A percentile compares a stretch with the other conserved stretches of the same genome.
Conservation (phyloP, 805 yeast species). For the Nakazawaea peltata region DNA sequence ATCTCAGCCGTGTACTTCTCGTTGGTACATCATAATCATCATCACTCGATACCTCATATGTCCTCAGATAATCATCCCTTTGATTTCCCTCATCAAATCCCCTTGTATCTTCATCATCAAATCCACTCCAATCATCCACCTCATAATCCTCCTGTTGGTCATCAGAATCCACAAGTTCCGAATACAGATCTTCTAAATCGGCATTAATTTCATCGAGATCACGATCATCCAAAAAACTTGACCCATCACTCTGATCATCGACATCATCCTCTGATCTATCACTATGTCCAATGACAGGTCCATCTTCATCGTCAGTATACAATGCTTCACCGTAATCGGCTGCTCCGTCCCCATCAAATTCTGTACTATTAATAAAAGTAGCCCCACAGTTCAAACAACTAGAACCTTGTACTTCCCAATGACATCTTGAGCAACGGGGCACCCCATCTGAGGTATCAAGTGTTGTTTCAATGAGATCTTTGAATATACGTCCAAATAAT, state of each 20-base stretch:
- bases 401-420: conserved; percentile 69
- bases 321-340: conserved; percentile 11
- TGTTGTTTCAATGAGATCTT: conserved; percentile 38
- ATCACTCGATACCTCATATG: too few relatives aligned
- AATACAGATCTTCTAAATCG: conserved; percentile 3
- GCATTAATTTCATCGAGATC: conserved; percentile 2
- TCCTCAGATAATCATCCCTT: too few relatives aligned
- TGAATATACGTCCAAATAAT: conserved; percentile 43
- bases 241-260: conserved; percentile 11
- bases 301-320: conserved; percentile 4
- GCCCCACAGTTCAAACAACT: conserved; percentile 65
- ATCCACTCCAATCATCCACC: too few relatives aligned
- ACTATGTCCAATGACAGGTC: conserved; percentile 5
- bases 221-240: conserved; percentile 7
- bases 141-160: too few relatives aligned
- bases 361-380: conserved; percentile 24
- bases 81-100: too few relatives aligned
- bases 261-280: not conserved
- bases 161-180: too few relatives aligned
- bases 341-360: conserved; percentile 8
- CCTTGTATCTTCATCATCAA: too few relatives aligned
- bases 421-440: conserved; percentile 66
- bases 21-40: too few relatives aligned
- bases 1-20: too few relatives aligned
- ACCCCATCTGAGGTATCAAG: conserved; percentile 65